Conservation (phyloP, 2,329 filamentous ascomycete genomes). For the Trichoderma citrinoviride region DNA sequence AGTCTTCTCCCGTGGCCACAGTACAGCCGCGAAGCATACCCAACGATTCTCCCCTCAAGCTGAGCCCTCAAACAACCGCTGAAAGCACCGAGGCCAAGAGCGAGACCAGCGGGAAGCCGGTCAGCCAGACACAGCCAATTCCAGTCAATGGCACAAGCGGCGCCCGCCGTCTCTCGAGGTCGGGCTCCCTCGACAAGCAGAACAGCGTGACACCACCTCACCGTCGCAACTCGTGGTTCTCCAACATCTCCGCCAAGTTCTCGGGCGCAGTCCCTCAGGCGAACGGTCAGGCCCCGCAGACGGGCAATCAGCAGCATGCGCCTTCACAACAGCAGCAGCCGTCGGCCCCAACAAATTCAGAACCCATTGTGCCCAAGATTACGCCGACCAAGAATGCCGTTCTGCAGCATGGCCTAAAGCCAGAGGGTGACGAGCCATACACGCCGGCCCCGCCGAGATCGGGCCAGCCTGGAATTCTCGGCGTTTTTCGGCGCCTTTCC, state of each 20-base stretch:
- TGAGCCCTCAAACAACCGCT: constrained; percentile 31
- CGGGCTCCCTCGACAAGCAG: constrained; percentile 38
- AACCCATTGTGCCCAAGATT: constrained; percentile 45
- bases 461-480: constrained; percentile 69
- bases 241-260: constrained; percentile 90
- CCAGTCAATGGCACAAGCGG: constrained; percentile 29
- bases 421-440: constrained; percentile 63
- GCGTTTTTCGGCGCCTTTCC: constrained; percentile 78
- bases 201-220: constrained; percentile 39
- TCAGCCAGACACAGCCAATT: constrained; percentile 26
- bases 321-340: constrained; percentile 14
- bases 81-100: constrained; percentile 24
- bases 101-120: constrained; percentile 25
- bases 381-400: constrained; percentile 57
- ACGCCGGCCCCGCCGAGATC: constrained; percentile 71
- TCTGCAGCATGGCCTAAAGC: constrained; percentile 54
- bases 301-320: constrained; percentile 21
- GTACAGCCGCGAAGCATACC: constrained; percentile 36
- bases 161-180: constrained; percentile 33
- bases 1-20: constrained; percentile 26
- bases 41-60: constrained; percentile 27
- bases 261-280: constrained; percentile 54
- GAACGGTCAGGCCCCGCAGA: constrained; percentile 27
- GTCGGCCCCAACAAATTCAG: constrained; percentile 33
- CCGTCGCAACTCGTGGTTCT: constrained; percentile 84